Conservation (phyloP, 352 stramenopile genomes). For the Phytophthora pluvialis region DNA sequence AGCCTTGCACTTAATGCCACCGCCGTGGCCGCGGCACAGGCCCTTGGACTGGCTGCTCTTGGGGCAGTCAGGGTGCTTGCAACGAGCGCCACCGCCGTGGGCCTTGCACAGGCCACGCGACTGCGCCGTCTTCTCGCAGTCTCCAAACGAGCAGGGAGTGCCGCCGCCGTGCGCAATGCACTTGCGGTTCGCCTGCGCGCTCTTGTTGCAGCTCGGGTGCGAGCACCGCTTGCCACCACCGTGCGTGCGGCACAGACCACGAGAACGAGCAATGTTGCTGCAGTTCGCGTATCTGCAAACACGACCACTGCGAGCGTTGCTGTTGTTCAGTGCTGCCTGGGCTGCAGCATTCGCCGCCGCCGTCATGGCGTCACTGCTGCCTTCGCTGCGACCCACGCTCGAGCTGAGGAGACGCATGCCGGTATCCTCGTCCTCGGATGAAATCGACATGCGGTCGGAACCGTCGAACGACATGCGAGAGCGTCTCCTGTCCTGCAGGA, state of each 20-base stretch:
- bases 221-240: conserved; percentile 83
- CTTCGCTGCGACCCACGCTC: conserved; percentile 58
- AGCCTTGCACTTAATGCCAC: conserved; percentile 88
- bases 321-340: conserved; percentile 32
- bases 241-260: conserved; percentile 77
- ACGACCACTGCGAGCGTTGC: conserved; percentile 57
- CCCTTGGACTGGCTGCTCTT: conserved; percentile 89
- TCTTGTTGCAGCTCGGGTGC: conserved; percentile 87
- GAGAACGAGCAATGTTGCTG: conserved; percentile 86
- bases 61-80: conserved; percentile 85
- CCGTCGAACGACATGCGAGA: conserved; percentile 74
- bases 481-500: conserved; percentile 56
- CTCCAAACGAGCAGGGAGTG: conserved; percentile 84
- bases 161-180: conserved; percentile 88
- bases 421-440: conserved; percentile 75
- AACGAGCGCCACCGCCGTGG: conserved; percentile 80
- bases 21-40: conserved; percentile 81
- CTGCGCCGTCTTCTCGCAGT: conserved; percentile 90
- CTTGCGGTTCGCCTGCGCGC: conserved; percentile 88
- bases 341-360: conserved; percentile 30
- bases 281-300: conserved; percentile 85
- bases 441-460: conserved; percentile 63
- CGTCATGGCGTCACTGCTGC: conserved; percentile 45
- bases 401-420: conserved; percentile 78
- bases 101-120: conserved; percentile 86